Conservation (phyloP, 768 basidiomycete genomes). For the Coprinopsis strossmayeri region DNA sequence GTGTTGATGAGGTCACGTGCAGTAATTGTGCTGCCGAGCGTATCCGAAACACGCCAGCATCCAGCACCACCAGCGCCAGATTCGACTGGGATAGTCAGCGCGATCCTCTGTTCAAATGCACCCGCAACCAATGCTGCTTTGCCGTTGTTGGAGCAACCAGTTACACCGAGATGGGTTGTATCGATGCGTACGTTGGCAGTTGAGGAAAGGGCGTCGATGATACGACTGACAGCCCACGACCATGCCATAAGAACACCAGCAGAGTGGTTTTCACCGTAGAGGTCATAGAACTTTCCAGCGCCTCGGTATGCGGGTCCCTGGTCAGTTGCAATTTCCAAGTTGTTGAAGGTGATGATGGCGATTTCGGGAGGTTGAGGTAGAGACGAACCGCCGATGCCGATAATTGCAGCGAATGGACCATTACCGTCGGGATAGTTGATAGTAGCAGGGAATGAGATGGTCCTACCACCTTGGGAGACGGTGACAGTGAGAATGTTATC, state of each 20-base stretch:
- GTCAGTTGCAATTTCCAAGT: slow-evolving; percentile 43
- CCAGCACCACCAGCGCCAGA: slow-evolving; percentile 50
- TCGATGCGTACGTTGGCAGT: slow-evolving; percentile 36
- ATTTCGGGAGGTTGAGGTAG: slow-evolving; percentile 27
- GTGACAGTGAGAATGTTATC: slow-evolving; percentile 33
- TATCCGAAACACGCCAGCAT: slow-evolving; percentile 48
- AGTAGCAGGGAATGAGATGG: slow-evolving; percentile 38
- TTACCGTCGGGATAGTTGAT: slow-evolving; percentile 35
- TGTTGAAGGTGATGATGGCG: slow-evolving; percentile 41
- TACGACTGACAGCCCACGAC: slow-evolving; percentile 51
- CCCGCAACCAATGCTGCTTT: slow-evolving; percentile 53
- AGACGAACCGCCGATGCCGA: slow-evolving; percentile 38
- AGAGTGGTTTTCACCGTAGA: slow-evolving; percentile 38
- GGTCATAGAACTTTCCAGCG: slow-evolving; percentile 44
- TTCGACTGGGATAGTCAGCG: slow-evolving; percentile 51
- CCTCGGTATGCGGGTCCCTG: slow-evolving; percentile 36
- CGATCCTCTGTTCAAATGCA: slow-evolving; percentile 47
- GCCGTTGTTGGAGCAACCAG: slow-evolving; percentile 50
- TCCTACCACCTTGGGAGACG: slow-evolving; percentile 31
- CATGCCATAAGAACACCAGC: slow-evolving; percentile 48
- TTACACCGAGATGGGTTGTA: slow-evolving; percentile 38
- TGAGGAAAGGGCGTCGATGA: slow-evolving; percentile 47
- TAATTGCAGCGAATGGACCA: slow-evolving; percentile 43
- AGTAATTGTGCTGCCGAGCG: slow-evolving; percentile 38
- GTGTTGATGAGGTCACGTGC: slow-evolving; percentile 47